phyloP scores from a whole-genome alignment of 225 moss, liverwort and hornwort genomes.

The Physcomitrium patens region DNA sequence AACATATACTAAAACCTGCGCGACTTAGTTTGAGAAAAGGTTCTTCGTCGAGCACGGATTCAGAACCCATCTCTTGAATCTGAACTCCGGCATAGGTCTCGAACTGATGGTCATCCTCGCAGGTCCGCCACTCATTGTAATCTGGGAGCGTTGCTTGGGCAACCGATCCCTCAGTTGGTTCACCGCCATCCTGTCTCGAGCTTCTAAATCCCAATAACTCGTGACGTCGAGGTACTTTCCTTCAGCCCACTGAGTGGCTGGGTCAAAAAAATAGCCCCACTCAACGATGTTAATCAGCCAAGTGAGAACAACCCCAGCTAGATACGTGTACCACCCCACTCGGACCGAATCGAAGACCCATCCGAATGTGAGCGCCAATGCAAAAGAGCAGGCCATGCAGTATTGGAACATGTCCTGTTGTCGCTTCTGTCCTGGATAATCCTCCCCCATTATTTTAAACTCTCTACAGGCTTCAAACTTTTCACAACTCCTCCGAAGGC shows the following conservation, averaged over 20 bases:
- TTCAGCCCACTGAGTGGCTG: slow-evolving; percentile 36
- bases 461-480: background rate
- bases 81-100: slow-evolving; percentile 23
- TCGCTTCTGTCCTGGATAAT: slow-evolving; percentile 49
- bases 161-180: slow-evolving; percentile 5
- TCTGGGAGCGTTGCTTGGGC: slow-evolving; percentile 49
- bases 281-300: slow-evolving; percentile 47
- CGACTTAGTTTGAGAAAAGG: no score
- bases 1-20: background rate
- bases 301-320: slow-evolving; percentile 44
- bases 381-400: slow-evolving; percentile 32
- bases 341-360: slow-evolving; percentile 36
- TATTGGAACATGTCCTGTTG: slow-evolving; percentile 43
- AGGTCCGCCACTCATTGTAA: slow-evolving; percentile 50
- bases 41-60: no score
- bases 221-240: slow-evolving; percentile 36
- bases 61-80: slow-evolving; percentile 33
- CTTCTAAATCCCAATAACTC: slow-evolving; percentile 40
- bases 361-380: slow-evolving; percentile 29
- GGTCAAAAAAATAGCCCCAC: slow-evolving; percentile 43
- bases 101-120: slow-evolving; percentile 54
- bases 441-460: slow-evolving; percentile 38
- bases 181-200: slow-evolving; percentile 17
- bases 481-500: no score
- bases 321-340: slow-evolving; percentile 36